phyloP scores from a whole-genome alignment of 805 yeast genomes.

The Barnettozyma wickerhamii region DNA sequence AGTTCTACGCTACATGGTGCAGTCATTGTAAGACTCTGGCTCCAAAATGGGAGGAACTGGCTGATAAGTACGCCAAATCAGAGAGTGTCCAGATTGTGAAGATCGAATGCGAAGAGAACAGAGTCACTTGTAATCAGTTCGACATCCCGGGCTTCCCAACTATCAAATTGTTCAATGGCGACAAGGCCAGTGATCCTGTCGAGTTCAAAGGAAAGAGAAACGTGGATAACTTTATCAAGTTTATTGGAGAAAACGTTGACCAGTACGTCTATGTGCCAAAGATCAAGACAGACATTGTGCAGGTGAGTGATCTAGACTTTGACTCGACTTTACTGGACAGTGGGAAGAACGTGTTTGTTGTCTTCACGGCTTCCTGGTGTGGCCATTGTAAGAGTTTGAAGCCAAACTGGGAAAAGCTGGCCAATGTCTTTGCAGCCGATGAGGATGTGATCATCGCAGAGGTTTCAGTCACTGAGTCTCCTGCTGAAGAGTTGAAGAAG shows the following conservation, averaged over 20 bases:
- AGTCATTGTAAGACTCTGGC: slow-evolving; percentile 91
- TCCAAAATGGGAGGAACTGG: slow-evolving; percentile 83
- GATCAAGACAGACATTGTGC: slow-evolving; percentile 20
- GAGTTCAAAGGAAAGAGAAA: slow-evolving; percentile 67
- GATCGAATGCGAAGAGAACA: slow-evolving; percentile 86
- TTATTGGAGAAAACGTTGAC: slow-evolving; percentile 46
- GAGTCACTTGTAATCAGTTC: slow-evolving; percentile 62
- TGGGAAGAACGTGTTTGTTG: slow-evolving; percentile 22
- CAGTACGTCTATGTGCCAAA: slow-evolving; percentile 26
- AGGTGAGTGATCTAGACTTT: slow-evolving; percentile 29
- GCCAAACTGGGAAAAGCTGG: slow-evolving; percentile 44
- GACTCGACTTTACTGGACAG: slow-evolving; percentile 29
- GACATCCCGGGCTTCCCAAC: slow-evolving; percentile 91
- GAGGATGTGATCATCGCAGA: slow-evolving; percentile 39
- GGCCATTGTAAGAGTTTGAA: slow-evolving; percentile 45
- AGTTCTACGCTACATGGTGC: slow-evolving; percentile 97
- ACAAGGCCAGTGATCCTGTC: slow-evolving; percentile 53
- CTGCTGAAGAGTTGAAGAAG: slow-evolving; percentile 37
- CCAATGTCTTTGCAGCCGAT: slow-evolving; percentile 34
- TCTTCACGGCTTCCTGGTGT: slow-evolving; percentile 55
- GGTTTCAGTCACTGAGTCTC: slow-evolving; percentile 39
- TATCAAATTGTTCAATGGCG: slow-evolving; percentile 76
- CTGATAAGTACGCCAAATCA: slow-evolving; percentile 50
- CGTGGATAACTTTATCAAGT: slow-evolving; percentile 60
- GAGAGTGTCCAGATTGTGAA: slow-evolving; percentile 72